A percentile compares a stretch with the other conserved stretches of the same genome.
Evolutionary conservation across 441 rosid genomes (phyloP).

Genomic region (Populus hybrid): DNA sequence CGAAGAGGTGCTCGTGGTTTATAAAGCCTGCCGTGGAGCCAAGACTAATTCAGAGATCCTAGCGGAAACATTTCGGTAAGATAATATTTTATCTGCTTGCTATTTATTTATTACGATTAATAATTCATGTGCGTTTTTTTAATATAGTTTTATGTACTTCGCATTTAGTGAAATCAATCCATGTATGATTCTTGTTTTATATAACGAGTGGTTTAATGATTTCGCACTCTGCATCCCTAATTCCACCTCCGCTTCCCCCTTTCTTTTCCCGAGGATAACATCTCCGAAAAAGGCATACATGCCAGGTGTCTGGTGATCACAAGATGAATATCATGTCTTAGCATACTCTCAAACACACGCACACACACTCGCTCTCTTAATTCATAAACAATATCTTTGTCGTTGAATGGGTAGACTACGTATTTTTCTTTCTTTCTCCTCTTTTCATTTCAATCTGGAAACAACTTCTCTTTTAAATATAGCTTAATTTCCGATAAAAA

Average conservation of each 20-base stretch:
- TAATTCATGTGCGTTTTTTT: no score
- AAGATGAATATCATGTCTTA: no score
- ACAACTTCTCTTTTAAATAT: background rate
- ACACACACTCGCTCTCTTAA: no score
- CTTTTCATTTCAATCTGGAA: background rate
- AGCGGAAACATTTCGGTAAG: background rate
- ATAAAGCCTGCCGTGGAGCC: no score
- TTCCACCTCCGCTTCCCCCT: no score
- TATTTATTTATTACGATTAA: no score
- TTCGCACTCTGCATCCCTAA: no score
- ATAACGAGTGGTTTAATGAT: no score
- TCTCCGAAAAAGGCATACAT: background rate
- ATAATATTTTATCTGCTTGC: background rate
- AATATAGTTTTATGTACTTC: background rate
- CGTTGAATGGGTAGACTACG: background rate
- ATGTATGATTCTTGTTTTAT: background rate
- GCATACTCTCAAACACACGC: no score
- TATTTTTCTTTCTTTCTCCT: background rate
- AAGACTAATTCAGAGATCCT: background rate
- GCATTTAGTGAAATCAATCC: background rate
- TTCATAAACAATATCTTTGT: no score
- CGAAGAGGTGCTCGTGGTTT: no score
- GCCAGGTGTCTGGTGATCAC: background rate
- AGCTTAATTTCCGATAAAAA: no score
- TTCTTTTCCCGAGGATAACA: background rate